Conservation (phyloP, 73 alveolate genomes). For the Stentor roeselii region DNA sequence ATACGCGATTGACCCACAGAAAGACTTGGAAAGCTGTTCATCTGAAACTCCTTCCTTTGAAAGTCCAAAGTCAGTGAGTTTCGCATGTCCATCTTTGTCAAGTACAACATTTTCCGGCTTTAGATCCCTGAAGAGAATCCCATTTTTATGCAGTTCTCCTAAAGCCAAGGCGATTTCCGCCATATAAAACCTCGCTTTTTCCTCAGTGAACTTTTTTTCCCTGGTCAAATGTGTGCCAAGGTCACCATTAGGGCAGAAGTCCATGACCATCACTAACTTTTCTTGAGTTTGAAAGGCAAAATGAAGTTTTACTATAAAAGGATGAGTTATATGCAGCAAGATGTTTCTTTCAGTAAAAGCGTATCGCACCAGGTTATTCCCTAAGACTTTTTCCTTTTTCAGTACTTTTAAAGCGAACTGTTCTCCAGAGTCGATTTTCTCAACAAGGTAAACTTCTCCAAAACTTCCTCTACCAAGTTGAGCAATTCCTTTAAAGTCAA, state of each 20-base stretch:
- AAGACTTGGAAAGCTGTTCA: slow-evolving; percentile 72
- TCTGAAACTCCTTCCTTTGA: slow-evolving; percentile 82
- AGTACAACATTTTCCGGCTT: slow-evolving; percentile 86
- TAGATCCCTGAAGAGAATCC: slow-evolving; percentile 74
- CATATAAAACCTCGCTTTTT: slow-evolving; percentile 65
- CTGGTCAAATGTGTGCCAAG: slow-evolving; percentile 81
- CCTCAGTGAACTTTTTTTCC: slow-evolving; percentile 81
- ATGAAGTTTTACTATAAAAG: slow-evolving; percentile 89
- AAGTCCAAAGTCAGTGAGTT: slow-evolving; percentile 94
- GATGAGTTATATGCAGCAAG: slow-evolving; percentile 80
- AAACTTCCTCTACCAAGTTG: slow-evolving; percentile 67
- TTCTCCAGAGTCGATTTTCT: slow-evolving; percentile 91
- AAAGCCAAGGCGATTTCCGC: slow-evolving; percentile 71
- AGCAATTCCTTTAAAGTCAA: slow-evolving; percentile 42
- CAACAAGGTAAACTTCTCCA: slow-evolving; percentile 58
- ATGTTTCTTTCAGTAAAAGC: slow-evolving; percentile 94
- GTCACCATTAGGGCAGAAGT: slow-evolving; percentile 98
- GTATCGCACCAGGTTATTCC: slow-evolving; percentile 81
- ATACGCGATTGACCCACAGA: slow-evolving; percentile 95
- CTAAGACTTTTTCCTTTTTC: slow-evolving; percentile 75
- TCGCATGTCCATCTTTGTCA: slow-evolving; percentile 92
- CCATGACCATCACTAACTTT: slow-evolving; percentile 63
- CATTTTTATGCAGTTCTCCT: slow-evolving; percentile 73
- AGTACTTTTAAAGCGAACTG: slow-evolving; percentile 96
- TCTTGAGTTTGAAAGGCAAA: slow-evolving; percentile 89